Evolutionary conservation across 1,284 basidiomycete genomes (phyloP), one percentile per base, ranked within the genome.

Genomic region (Sporisorium exsertum): DNA sequence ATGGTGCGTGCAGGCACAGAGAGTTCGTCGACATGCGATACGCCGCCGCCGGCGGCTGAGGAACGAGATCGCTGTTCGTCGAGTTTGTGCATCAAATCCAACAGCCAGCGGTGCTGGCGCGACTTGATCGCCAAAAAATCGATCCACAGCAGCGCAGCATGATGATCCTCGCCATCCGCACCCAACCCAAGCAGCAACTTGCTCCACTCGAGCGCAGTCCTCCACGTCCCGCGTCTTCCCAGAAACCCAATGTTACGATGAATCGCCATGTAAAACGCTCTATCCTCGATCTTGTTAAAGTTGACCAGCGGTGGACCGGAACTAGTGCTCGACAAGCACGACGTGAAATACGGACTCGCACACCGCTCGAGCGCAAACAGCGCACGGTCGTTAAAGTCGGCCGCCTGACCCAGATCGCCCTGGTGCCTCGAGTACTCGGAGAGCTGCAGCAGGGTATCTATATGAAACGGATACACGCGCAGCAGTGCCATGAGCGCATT

Each of bases 61-160:
- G 50, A 42, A 4, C 65, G 59, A 6, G 63, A 56, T 8, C 64
- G 64, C 46, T 72, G 66, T 49, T 70, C 69, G n/a, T 83, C 79
- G 35, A 84, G 70, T 33, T 58, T 58, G 5, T 64, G 49, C 27
- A 81, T 54, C 20, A 82, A 61, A 3, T 78, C 75, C 5, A 85
- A 33, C n/a, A 84, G 57, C 84, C 84, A 85, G 1, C 66, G 51
- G 35, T 76, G 64, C 51, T 84, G 81, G 24, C 67, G 66, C 7
- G 73, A 64, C 56, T 85, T 85, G 61, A 84, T 72, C 12, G 82
- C 81, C 8, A 85, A n/a, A 27, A 84, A 85, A 51, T 85, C 84
- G 37, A 85, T 73, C 82, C 83, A 84, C 5, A 85, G 77, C 58
- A 85, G 40, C 40, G 77, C 75, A 12, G 77, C 84, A 43, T 85